Base-by-base conservation (phyloP, 73 alveolate genomes). In the Halteria grandinella region DNA sequence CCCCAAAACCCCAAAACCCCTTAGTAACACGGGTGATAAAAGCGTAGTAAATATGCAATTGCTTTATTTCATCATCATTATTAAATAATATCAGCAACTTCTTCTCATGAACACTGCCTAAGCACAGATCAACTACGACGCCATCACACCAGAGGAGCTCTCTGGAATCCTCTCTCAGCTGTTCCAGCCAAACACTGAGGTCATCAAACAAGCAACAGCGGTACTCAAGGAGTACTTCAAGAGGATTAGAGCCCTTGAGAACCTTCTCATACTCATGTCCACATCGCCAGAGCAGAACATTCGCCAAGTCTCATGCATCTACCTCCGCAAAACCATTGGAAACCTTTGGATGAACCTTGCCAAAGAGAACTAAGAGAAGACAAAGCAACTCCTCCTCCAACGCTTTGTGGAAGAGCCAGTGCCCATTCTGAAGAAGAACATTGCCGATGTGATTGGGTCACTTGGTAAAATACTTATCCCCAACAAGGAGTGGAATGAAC, bases 391-490 rank as follows among this genome's bases (percentile, higher is more conserved):
- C 52, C 69, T 83, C 8, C 52, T 83, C 28, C 60, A 57, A 20
- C 55, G 87, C 39, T 83, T 83, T 49, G 78, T 54, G 0, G 77
- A 41, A 17, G 92, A 83, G 75, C 92, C 87, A 83, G 87, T 72
- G 3, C 57, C 75, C 14, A 48, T 83, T 10, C 45, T 83, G 7
- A 83, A 83, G 79, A 83, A 83, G 74, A 83, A 75, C 48, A 52
- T 83, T 12, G 92, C 92, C 12, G 92, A 75, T 39, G 92, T 83
- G 21, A 83, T 83, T 25, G 92, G 92, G 4, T 48, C 83, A 20
- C 63, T 83, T 1, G 69, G 80, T 0, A 83, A 74, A 62, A 59
- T 83, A 25, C 50, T 83, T 37, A 72, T 83, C 18, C 92, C 92
- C 14, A 83, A 83, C 51, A 60, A 55, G 45, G 83, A 83, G 53